A percentile compares a stretch with the other conserved stretches of the same genome.
phyloP scores from a whole-genome alignment of 176 grass and related monocot genomes.

The Bolboschoenus planiculmis region DNA sequence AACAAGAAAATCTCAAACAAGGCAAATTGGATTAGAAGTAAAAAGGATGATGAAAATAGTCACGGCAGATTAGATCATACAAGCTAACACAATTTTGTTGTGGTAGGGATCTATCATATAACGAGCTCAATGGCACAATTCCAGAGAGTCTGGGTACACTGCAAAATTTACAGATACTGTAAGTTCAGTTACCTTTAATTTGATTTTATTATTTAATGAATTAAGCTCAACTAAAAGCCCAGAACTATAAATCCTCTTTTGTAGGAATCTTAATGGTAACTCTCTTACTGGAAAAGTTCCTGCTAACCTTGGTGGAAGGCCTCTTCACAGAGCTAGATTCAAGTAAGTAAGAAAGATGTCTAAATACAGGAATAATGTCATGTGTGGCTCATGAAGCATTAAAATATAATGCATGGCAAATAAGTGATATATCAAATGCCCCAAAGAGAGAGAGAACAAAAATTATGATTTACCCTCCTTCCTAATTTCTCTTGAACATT shows the following conservation, averaged over 20 bases:
- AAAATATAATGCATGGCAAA: background rate
- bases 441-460: background rate
- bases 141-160: conserved; percentile 76
- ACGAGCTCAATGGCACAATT: conserved; percentile 91
- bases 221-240: background rate
- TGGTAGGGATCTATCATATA: conserved; percentile 86
- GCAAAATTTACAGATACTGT: conserved; percentile 62
- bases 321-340: conserved; percentile 92
- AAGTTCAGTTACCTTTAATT: conserved; percentile 28
- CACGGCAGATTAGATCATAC: background rate
- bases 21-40: background rate
- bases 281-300: conserved; percentile 84
- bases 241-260: conserved; percentile 15
- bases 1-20: background rate
- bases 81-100: background rate
- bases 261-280: conserved; percentile 96
- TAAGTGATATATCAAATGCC: background rate
- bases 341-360: conserved; percentile 42
- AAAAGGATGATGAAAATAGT: background rate
- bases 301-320: conserved; percentile 76
- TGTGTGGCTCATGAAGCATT: background rate
- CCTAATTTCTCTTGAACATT: background rate
- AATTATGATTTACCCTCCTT: background rate
- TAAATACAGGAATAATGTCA: background rate
- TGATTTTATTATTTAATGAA: conserved; percentile 1